Evolutionary conservation across 2,329 filamentous ascomycete species (phyloP).

Genomic region (Stagonosporopsis vannaccii): DNA sequence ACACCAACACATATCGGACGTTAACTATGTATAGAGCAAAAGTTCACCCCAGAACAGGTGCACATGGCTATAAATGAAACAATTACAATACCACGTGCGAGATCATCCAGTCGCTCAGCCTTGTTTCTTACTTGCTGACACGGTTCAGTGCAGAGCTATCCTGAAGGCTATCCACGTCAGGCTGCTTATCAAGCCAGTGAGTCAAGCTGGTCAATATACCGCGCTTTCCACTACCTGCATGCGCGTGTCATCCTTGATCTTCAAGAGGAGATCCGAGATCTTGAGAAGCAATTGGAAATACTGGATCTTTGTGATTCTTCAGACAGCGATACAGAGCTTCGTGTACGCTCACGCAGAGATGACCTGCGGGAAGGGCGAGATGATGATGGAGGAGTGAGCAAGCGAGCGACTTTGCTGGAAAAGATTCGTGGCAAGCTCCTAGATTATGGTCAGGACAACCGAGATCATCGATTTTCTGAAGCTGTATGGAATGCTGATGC

Average conservation of each 20-base stretch:
- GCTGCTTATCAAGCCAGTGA: slow-evolving; percentile 49
- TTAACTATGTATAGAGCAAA: too few relatives aligned
- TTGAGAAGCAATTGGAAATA: slow-evolving; percentile 44
- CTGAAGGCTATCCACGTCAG: slow-evolving; percentile 40
- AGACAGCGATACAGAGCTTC: not conserved
- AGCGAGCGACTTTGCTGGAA: slow-evolving; percentile 3
- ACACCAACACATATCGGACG: too few relatives aligned
- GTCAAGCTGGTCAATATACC: slow-evolving; percentile 45
- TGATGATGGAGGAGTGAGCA: not conserved
- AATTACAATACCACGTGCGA: not conserved
- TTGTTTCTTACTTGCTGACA: not conserved
- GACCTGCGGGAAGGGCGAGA: too few relatives aligned
- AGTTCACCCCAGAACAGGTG: too few relatives aligned
- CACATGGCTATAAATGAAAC: too few relatives aligned
- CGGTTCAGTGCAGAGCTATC: slow-evolving; percentile 33
- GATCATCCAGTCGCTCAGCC: not conserved
- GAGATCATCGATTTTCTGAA: too few relatives aligned
- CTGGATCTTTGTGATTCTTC: not conserved
- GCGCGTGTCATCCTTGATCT: slow-evolving; percentile 42
- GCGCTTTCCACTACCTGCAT: slow-evolving; percentile 45
- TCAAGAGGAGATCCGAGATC: slow-evolving; percentile 42
- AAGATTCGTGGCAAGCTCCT: slow-evolving; percentile 27
- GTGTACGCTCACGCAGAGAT: not conserved
- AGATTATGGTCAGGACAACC: slow-evolving; percentile 28
- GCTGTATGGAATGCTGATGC: too few relatives aligned